Conservation (phyloP, 306 rosid genomes). For the Rosa persica region DNA sequence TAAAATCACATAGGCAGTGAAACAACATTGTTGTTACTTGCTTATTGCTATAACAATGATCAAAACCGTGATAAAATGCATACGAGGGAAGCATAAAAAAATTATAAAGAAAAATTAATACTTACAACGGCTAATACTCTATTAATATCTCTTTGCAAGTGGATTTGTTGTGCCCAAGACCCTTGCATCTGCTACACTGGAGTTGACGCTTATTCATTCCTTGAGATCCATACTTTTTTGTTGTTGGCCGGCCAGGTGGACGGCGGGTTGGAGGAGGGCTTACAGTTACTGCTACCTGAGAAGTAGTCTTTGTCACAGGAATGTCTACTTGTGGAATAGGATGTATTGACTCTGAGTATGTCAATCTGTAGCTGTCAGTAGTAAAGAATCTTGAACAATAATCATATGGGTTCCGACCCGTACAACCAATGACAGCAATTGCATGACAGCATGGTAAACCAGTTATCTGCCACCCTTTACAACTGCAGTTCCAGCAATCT, state of each 20-base stretch:
- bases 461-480: constrained; percentile 82
- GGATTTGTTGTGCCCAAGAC: constrained; percentile 95
- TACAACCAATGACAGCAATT: constrained; percentile 60
- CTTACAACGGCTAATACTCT: constrained; percentile 41
- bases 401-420: constrained; percentile 69
- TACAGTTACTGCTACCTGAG: constrained; percentile 57
- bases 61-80: background rate
- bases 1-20: background rate
- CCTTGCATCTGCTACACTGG: constrained; percentile 94
- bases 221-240: constrained; percentile 65
- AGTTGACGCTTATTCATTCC: constrained; percentile 78
- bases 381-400: constrained; percentile 84
- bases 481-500: constrained; percentile 85
- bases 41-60: background rate
- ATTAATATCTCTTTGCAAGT: constrained; percentile 68
- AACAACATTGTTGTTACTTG: background rate
- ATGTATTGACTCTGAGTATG: constrained; percentile 71
- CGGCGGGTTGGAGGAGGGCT: constrained; percentile 95
- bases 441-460: constrained; percentile 94
- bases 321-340: constrained; percentile 48
- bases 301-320: constrained; percentile 45
- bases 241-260: constrained; percentile 88
- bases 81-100: background rate
- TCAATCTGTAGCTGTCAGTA: constrained; percentile 69
- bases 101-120: background rate